Conservation (phyloP, 2,329 filamentous ascomycete species). For the Colletotrichum abscissum region DNA sequence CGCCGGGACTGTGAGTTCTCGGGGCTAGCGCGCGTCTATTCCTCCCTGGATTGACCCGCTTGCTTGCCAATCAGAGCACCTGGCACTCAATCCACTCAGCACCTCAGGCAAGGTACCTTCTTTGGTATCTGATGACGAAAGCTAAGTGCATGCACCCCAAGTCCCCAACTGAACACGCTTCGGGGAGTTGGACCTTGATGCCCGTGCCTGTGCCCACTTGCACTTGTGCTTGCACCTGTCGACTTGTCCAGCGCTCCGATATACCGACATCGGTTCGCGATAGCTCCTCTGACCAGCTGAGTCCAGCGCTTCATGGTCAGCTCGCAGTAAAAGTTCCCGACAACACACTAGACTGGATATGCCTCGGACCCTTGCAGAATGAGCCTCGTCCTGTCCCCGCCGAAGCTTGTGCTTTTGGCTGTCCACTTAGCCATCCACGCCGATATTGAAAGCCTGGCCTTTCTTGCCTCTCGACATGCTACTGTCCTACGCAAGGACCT, state of each 20-base stretch:
- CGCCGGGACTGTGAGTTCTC: neutral
- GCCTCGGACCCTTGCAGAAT: conserved; percentile 43
- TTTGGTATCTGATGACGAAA: conserved; percentile 22
- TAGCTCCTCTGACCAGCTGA: neutral
- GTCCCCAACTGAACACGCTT: neutral
- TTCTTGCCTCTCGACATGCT: conserved; percentile 66
- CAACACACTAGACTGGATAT: conserved; percentile 20
- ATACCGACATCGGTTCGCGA: neutral
- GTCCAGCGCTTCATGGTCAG: neutral
- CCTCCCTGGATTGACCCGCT: neutral
- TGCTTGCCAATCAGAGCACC: neutral
- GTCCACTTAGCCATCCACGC: conserved; percentile 75
- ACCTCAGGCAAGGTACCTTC: neutral
- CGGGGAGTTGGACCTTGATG: conserved; percentile 2
- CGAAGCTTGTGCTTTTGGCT: conserved; percentile 79
- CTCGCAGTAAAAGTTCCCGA: neutral
- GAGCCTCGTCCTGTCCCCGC: conserved; percentile 64
- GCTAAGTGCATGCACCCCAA: conserved; percentile 9
- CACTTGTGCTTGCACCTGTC: conserved; percentile 1
- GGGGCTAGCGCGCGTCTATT: conserved; percentile 24
- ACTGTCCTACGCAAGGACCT: conserved; percentile 72
- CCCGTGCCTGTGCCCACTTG: neutral
- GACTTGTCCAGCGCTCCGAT: neutral
- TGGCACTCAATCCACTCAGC: neutral
- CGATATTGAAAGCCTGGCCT: conserved; percentile 71